Conservation (phyloP, 2,329 filamentous ascomycete genomes). For the Penicillium sp. region DNA sequence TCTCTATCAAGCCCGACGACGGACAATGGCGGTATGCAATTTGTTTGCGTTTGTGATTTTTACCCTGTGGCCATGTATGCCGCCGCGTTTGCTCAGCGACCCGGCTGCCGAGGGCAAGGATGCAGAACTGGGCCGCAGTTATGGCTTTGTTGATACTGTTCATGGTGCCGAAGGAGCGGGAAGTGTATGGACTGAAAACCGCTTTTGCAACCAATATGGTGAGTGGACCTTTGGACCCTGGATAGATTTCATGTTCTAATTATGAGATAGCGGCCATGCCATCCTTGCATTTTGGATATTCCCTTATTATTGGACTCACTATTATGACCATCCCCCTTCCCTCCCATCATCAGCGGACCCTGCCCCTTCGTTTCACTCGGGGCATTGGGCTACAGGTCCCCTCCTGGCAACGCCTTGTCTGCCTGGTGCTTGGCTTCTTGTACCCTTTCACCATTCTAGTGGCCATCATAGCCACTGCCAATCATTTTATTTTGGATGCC, state of each 20-base stretch:
- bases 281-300: slow-evolving; percentile 73
- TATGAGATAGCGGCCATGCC: slow-evolving; percentile 64
- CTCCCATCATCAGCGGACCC: slow-evolving; percentile 51
- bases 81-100: slow-evolving; percentile 57
- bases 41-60: slow-evolving; percentile 60
- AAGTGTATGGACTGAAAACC: slow-evolving; percentile 71
- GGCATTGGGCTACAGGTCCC: slow-evolving; percentile 43
- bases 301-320: slow-evolving; percentile 69
- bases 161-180: slow-evolving; percentile 59
- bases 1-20: slow-evolving; percentile 56
- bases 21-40: slow-evolving; percentile 60
- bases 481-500: slow-evolving; percentile 71
- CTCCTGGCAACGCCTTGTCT: slow-evolving; percentile 53
- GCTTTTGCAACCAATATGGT: slow-evolving; percentile 74
- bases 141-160: slow-evolving; percentile 60
- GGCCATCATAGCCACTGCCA: slow-evolving; percentile 70
- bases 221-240: slow-evolving; percentile 25
- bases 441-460: slow-evolving; percentile 66
- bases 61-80: slow-evolving; percentile 62
- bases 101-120: slow-evolving; percentile 54
- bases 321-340: slow-evolving; percentile 65
- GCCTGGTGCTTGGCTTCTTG: slow-evolving; percentile 54
- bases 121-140: slow-evolving; percentile 60
- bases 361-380: slow-evolving; percentile 31
- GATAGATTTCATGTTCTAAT: background rate